These are phyloP conservation scores for Globisporangium viniferum DNA, from an alignment of 352 stramenopile species.

Conservation along the genomic window DNA sequence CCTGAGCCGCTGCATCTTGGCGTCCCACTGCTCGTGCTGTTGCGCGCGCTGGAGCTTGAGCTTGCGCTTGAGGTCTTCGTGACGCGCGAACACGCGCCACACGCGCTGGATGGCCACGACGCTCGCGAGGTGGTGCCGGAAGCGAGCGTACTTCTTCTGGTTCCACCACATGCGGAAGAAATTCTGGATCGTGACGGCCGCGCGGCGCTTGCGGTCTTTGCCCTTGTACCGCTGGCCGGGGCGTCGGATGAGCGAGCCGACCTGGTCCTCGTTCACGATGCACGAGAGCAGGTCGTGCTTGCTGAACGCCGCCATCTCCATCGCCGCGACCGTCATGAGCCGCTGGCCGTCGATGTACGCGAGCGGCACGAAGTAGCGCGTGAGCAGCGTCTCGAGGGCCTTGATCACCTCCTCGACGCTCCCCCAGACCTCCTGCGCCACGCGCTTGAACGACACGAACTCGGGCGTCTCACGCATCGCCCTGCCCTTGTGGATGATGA, in stretches of 20 bases:
- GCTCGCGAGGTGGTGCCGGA: slow-evolving; percentile 35
- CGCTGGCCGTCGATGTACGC: slow-evolving; percentile 85
- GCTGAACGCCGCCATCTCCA: slow-evolving; percentile 48
- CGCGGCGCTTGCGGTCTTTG: slow-evolving; percentile 57
- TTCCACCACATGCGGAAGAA: slow-evolving; percentile 62
- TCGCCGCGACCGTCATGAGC: slow-evolving; percentile 65
- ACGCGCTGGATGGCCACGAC: slow-evolving; percentile 57
- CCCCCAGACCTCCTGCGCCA: slow-evolving; percentile 80
- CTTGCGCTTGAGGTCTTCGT: slow-evolving; percentile 35
- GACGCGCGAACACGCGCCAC: slow-evolving; percentile 51
- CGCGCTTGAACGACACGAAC: slow-evolving; percentile 83
- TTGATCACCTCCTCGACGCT: slow-evolving; percentile 67
- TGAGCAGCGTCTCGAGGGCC: slow-evolving; percentile 72
- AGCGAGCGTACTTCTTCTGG: slow-evolving; percentile 41
- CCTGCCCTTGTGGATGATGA: slow-evolving; percentile 86
- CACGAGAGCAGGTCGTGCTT: slow-evolving; percentile 70
- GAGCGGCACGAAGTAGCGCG: slow-evolving; percentile 81
- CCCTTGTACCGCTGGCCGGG: slow-evolving; percentile 80
- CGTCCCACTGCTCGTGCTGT: slow-evolving; percentile 41
- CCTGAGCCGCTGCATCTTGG: slow-evolving; percentile 43
- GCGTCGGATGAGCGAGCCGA: slow-evolving; percentile 54
- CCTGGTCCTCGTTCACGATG: slow-evolving; percentile 87
- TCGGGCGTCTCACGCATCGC: slow-evolving; percentile 81
- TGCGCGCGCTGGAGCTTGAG: slow-evolving; percentile 34
- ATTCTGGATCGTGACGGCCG: slow-evolving; percentile 69